These are phyloP conservation scores for Micromonas commoda DNA, from an alignment of 139 green algal species.

Conservation along the genomic window DNA sequence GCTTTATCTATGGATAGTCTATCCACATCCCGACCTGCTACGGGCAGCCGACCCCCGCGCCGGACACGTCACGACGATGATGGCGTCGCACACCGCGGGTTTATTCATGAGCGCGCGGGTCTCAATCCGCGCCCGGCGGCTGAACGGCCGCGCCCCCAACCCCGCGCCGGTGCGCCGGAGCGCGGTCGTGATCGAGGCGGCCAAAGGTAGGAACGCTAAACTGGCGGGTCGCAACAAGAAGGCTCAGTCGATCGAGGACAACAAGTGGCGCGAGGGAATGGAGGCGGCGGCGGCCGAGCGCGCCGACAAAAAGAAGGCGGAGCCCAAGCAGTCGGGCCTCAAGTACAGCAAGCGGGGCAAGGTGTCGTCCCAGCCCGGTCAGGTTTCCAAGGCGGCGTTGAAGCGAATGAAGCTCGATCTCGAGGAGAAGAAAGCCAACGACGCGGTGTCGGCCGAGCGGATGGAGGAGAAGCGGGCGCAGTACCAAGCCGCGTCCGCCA, in stretches of 20 bases:
- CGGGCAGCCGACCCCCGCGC: no score
- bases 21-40: no score
- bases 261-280: not conserved
- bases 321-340: not conserved
- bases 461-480: not conserved
- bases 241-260: not conserved
- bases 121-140: no score
- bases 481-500: not conserved
- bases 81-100: no score
- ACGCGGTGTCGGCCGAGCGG: not conserved
- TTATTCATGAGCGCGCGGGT: no score
- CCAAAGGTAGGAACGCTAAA: not conserved
- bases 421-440: not conserved
- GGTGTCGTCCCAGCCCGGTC: not conserved
- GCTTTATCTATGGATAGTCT: no score
- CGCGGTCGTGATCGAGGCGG: not conserved
- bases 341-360: not conserved
- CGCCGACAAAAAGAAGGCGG: not conserved
- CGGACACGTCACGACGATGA: no score
- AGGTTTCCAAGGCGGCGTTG: not conserved
- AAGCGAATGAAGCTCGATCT: not conserved
- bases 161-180: not conserved
- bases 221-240: not conserved
- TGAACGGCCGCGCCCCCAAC: no score
- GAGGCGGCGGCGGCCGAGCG: not conserved